phyloP scores from a whole-genome alignment of 352 stramenopile species.

The Pythium brachiatum region DNA sequence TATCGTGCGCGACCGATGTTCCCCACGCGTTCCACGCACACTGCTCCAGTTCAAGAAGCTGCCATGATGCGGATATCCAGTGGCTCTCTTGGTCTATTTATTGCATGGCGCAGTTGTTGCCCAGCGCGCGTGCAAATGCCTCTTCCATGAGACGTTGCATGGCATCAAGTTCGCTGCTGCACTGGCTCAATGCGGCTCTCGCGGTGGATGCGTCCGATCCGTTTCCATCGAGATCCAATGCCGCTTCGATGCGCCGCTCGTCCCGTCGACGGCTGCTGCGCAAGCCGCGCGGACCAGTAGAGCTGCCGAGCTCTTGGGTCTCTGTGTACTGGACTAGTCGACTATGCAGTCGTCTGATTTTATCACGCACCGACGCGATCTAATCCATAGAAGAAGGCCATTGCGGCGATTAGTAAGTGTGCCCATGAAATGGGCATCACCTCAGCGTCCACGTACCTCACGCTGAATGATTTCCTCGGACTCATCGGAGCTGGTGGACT shows the following conservation, averaged over 20 bases:
- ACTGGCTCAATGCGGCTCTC: slow-evolving; percentile 16
- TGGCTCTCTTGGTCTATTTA: too few relatives aligned
- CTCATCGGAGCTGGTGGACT: not conserved
- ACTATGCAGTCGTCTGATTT: slow-evolving; percentile 10
- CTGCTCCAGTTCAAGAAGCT: not conserved
- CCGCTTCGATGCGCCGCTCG: not conserved
- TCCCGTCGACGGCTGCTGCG: not conserved
- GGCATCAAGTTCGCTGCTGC: slow-evolving; percentile 13
- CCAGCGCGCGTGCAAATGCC: slow-evolving; percentile 21
- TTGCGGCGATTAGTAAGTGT: not conserved
- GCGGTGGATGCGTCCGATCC: not conserved
- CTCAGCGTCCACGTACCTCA: not conserved
- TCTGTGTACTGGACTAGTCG: slow-evolving; percentile 22
- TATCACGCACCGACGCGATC: slow-evolving; percentile 17
- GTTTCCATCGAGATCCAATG: not conserved
- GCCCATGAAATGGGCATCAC: not conserved
- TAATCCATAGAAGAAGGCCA: slow-evolving; percentile 1
- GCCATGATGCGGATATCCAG: not conserved
- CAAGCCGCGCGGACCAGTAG: not conserved
- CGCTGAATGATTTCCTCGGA: not conserved
- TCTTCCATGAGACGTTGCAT: slow-evolving; percentile 30
- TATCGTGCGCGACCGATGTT: not conserved
- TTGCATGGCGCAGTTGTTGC: slow-evolving; percentile 30
- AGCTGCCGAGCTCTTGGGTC: slow-evolving; percentile 7
- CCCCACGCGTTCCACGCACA: not conserved